Evolutionary conservation across 495 filamentous ascomycete genomes (phyloP).

Genomic region (Opeltia flavorubescens): DNA sequence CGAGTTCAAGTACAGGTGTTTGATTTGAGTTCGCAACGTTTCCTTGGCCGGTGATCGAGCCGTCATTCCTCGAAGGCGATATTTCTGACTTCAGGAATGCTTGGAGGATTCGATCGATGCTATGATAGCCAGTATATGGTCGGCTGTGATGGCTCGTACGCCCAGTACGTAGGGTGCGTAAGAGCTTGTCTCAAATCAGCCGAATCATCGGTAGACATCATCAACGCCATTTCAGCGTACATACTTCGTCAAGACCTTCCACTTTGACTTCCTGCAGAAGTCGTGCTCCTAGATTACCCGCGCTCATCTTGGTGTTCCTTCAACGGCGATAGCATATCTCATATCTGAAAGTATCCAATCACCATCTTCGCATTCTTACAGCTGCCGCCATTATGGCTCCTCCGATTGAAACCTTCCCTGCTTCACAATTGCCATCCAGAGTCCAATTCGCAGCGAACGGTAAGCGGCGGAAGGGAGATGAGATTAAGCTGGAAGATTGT

Average conservation of each 20-base stretch:
- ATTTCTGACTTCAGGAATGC: too few relatives aligned
- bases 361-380: neutral
- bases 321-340: neutral
- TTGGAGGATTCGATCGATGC: too few relatives aligned
- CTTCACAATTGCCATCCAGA: constrained; percentile 32
- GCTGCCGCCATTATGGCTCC: constrained; percentile 41
- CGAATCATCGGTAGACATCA: too few relatives aligned
- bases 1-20: constrained; percentile 40
- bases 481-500: constrained; percentile 51
- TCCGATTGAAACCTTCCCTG: constrained; percentile 39
- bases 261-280: constrained; percentile 52
- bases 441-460: constrained; percentile 34
- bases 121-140: too few relatives aligned
- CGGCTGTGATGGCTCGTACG: too few relatives aligned
- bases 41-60: constrained; percentile 6
- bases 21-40: neutral
- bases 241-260: constrained; percentile 50
- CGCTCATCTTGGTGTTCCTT: constrained; percentile 18
- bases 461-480: constrained; percentile 34
- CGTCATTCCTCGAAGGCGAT: too few relatives aligned
- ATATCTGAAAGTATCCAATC: neutral
- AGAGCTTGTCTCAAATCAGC: too few relatives aligned
- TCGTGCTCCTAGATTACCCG: constrained; percentile 40
- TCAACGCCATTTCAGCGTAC: too few relatives aligned
- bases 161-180: too few relatives aligned